These are phyloP conservation scores for Xylaria sp. DNA, from an alignment of 2,329 filamentous ascomycete species.

Conservation along the genomic window DNA sequence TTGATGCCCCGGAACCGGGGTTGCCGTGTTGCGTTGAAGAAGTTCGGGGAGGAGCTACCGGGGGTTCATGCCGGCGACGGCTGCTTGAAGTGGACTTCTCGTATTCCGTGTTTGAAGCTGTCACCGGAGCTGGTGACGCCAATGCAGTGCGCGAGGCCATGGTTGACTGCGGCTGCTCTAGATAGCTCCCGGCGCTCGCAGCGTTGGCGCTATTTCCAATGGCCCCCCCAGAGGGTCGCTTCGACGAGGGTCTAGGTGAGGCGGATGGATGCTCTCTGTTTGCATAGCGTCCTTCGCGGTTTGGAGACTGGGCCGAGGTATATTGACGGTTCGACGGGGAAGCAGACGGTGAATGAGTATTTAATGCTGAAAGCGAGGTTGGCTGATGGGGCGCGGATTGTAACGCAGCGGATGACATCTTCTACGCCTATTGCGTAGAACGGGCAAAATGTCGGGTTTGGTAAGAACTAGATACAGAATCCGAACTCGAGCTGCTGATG, in stretches of 20 bases:
- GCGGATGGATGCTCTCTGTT: slow-evolving; percentile 58
- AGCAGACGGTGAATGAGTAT: slow-evolving; percentile 59
- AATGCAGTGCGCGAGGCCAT: slow-evolving; percentile 62
- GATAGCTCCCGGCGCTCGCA: slow-evolving; percentile 45
- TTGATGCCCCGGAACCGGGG: slow-evolving; percentile 50
- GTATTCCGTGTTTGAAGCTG: slow-evolving; percentile 56
- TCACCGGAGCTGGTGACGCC: slow-evolving; percentile 55
- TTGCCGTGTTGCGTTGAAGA: slow-evolving; percentile 74
- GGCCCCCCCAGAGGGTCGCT: slow-evolving; percentile 64
- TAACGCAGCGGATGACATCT: slow-evolving; percentile 73
- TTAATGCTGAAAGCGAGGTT: slow-evolving; percentile 58
- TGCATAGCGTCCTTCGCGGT: slow-evolving; percentile 68
- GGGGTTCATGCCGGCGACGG: slow-evolving; percentile 71
- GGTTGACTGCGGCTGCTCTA: slow-evolving; percentile 51
- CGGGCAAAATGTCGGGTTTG: slow-evolving; percentile 13
- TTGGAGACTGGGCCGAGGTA: slow-evolving; percentile 63
- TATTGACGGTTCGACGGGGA: slow-evolving; percentile 65
- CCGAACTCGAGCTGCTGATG: slow-evolving; percentile 2
- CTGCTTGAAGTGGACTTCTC: slow-evolving; percentile 61
- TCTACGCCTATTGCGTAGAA: slow-evolving; percentile 53
- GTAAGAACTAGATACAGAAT: slow-evolving; percentile 18
- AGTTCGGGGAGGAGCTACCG: slow-evolving; percentile 81
- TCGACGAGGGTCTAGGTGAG: slow-evolving; percentile 64
- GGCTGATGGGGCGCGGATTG: slow-evolving; percentile 69
- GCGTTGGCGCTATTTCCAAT: slow-evolving; percentile 62